Percentiles rank a stretch among this genome's conserved stretches.
These are phyloP conservation scores for Hirsutella rhossiliensis DNA, from an alignment of 2,329 filamentous ascomycete species.

Conservation along the genomic window DNA sequence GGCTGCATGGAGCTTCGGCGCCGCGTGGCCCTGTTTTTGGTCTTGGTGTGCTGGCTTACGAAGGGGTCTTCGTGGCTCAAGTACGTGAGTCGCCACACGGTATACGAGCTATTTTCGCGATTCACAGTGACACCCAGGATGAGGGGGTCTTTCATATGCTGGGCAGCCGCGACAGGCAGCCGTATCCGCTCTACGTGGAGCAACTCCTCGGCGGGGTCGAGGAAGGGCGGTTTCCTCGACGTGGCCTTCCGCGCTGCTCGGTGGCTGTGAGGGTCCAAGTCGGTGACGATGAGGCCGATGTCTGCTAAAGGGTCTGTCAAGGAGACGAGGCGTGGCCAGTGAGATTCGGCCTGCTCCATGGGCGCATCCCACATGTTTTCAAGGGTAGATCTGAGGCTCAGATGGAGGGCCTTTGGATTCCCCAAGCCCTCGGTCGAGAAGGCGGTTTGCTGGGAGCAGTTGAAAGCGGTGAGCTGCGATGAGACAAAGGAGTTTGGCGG, in stretches of 20 bases:
- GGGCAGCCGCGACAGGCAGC: conserved; percentile 33
- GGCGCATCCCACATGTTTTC: conserved; percentile 47
- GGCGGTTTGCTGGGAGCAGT: conserved; percentile 35
- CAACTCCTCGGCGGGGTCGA: conserved; percentile 71
- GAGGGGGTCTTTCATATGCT: conserved; percentile 36
- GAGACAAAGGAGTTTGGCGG: conserved; percentile 78
- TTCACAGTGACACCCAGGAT: conserved; percentile 75
- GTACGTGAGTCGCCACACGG: conserved; percentile 75
- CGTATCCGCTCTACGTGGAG: conserved; percentile 64
- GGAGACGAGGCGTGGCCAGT: conserved; percentile 67
- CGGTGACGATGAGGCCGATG: conserved; percentile 66
- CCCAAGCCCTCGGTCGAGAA: conserved; percentile 47
- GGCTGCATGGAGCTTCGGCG: conserved; percentile 55
- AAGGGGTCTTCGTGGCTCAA: conserved; percentile 53
- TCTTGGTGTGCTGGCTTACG: conserved; percentile 31
- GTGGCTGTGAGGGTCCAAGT: conserved; percentile 28
- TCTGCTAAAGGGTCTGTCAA: conserved; percentile 79
- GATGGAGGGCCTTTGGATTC: conserved; percentile 40
- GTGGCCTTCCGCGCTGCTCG: conserved; percentile 18
- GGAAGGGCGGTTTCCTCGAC: conserved; percentile 35
- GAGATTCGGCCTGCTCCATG: conserved; percentile 39
- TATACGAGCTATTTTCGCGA: conserved; percentile 62
- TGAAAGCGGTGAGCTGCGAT: conserved; percentile 46
- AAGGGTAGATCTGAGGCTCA: conserved; percentile 39
- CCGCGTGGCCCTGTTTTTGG: conserved; percentile 33